These are phyloP conservation scores for Monosporascus cannonballus DNA, from an alignment of 2,329 filamentous ascomycete genomes.

Conservation along the genomic window DNA sequence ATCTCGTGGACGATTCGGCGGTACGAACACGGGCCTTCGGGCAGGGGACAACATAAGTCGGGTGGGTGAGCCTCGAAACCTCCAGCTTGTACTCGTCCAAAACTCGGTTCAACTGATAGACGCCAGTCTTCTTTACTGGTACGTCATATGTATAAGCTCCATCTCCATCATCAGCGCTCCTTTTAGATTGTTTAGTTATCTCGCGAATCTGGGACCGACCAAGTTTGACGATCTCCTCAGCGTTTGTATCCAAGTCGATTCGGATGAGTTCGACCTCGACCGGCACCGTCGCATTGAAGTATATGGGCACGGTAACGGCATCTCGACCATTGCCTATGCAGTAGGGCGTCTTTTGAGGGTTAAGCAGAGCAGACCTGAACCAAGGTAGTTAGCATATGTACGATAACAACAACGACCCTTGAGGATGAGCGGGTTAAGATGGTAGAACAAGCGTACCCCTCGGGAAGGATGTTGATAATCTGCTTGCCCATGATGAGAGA, in stretches of 20 bases:
- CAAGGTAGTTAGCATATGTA: conserved; percentile 19
- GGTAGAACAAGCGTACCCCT: conserved; percentile 52
- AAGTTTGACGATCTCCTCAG: conserved; percentile 75
- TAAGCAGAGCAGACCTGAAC: conserved; percentile 72
- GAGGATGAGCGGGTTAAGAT: not conserved
- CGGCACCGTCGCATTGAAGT: conserved; percentile 89
- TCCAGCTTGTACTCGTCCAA: conserved; percentile 92
- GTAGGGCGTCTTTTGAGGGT: conserved; percentile 73
- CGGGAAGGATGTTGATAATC: conserved; percentile 94
- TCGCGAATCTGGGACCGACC: conserved; percentile 66
- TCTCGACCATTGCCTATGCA: conserved; percentile 65
- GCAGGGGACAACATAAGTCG: conserved; percentile 80
- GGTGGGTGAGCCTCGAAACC: conserved; percentile 68
- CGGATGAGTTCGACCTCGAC: conserved; percentile 84
- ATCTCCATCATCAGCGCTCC: conserved; percentile 57
- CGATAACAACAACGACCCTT: conserved; percentile 1
- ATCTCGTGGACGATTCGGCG: conserved; percentile 60
- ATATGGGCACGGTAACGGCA: conserved; percentile 68
- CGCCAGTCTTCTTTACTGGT: conserved; percentile 75
- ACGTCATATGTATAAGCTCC: conserved; percentile 65
- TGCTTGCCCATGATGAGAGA: conserved; percentile 94
- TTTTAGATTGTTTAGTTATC: conserved; percentile 62
- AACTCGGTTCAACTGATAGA: conserved; percentile 80
- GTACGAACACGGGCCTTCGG: conserved; percentile 70
- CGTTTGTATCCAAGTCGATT: conserved; percentile 74